These are phyloP conservation scores for Isabelozyma heimii DNA, from an alignment of 805 yeast species.

Conservation along the genomic window DNA sequence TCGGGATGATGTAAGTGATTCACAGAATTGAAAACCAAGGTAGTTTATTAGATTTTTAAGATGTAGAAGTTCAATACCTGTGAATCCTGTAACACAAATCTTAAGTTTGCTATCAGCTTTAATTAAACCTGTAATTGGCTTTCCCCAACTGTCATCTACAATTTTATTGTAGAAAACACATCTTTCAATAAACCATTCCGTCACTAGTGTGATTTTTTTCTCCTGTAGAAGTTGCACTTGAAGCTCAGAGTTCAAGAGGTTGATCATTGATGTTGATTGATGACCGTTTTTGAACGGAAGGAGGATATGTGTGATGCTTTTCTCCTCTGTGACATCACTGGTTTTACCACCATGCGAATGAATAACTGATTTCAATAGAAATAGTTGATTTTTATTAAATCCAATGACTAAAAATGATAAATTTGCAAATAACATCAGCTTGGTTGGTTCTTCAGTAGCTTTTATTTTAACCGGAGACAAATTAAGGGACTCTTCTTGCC, in stretches of 20 bases:
- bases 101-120: conserved; percentile 19
- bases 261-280: conserved; percentile 22
- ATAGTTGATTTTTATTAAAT: conserved; percentile 35
- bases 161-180: conserved; percentile 55
- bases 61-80: conserved; percentile 75
- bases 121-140: conserved; percentile 42
- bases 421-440: conserved; percentile 34
- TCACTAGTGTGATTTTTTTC: conserved; percentile 38
- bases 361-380: conserved; percentile 41
- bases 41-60: conserved; percentile 57
- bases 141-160: conserved; percentile 61
- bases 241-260: conserved; percentile 19
- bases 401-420: conserved; percentile 42
- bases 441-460: conserved; percentile 10
- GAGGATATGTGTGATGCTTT: conserved; percentile 26
- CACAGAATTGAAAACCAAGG: conserved; percentile 51
- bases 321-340: conserved; percentile 3
- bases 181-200: conserved; percentile 83
- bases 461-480: conserved; percentile 2
- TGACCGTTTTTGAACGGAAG: conserved; percentile 28
- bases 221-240: conserved; percentile 18
- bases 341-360: conserved; percentile 44
- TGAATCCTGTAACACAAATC: conserved; percentile 68
- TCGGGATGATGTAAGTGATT: conserved; percentile 46
- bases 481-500: conserved; percentile 20